phyloP scores from a whole-genome alignment of 768 basidiomycete genomes.

The Mycena maculata region DNA sequence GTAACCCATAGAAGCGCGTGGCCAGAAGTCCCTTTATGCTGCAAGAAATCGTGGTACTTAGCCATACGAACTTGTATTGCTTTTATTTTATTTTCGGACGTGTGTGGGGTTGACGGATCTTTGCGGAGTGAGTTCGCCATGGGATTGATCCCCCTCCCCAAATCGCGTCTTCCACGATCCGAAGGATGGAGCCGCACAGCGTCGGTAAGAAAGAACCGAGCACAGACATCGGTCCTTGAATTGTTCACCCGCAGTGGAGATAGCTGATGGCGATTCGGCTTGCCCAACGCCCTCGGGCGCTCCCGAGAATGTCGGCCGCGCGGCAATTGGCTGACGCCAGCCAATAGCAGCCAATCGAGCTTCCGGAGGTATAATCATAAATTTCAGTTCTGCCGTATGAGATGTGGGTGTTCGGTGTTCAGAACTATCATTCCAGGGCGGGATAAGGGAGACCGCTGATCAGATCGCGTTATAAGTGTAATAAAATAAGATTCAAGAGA shows the following conservation, averaged over 20 bases:
- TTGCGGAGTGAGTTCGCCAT: too few relatives aligned
- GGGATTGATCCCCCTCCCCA: too few relatives aligned
- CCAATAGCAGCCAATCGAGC: neutral
- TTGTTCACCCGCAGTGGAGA: constrained; percentile 6
- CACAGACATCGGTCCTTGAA: neutral
- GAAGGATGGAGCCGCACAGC: neutral
- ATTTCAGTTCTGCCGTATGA: neutral
- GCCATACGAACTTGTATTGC: too few relatives aligned
- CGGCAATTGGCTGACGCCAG: constrained; percentile 6
- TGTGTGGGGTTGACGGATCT: too few relatives aligned
- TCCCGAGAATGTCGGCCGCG: too few relatives aligned
- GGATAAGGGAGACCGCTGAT: constrained; percentile 21
- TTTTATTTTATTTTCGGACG: too few relatives aligned
- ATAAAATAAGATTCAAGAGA: too few relatives aligned
- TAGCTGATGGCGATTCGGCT: neutral
- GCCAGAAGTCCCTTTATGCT: too few relatives aligned
- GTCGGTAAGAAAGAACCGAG: neutral
- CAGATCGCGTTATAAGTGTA: too few relatives aligned
- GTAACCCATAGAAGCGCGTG: neutral
- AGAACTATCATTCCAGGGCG: constrained; percentile 13
- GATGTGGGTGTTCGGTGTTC: constrained; percentile 14
- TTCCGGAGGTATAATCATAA: neutral
- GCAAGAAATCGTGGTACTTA: constrained; percentile 1
- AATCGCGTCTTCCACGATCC: too few relatives aligned
- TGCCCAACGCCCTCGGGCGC: too few relatives aligned